A percentile compares a stretch with the other conserved stretches of the same genome.
phyloP scores from a whole-genome alignment of 2,329 filamentous ascomycete species.

The Knufia petricola region DNA sequence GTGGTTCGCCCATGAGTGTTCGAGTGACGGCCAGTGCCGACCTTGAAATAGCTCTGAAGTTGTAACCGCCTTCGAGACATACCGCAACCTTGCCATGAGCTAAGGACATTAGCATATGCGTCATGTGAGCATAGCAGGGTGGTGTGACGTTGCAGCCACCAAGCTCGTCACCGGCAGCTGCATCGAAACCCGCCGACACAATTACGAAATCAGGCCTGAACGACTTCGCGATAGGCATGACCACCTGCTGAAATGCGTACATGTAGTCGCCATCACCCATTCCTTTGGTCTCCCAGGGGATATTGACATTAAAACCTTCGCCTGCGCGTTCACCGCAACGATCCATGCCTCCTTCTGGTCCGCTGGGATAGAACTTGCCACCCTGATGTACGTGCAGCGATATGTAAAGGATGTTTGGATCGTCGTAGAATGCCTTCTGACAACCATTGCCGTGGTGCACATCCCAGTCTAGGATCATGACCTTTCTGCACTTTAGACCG shows the following conservation, averaged over 20 bases:
- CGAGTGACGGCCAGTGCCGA: constrained; percentile 85
- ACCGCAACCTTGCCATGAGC: constrained; percentile 83
- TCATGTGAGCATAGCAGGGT: constrained; percentile 93
- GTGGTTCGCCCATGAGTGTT: constrained; percentile 92
- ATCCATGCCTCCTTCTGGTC: constrained; percentile 48
- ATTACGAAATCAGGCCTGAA: constrained; percentile 93
- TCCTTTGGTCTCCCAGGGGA: constrained; percentile 57
- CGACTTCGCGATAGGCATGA: constrained; percentile 92
- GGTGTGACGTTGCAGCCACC: constrained; percentile 90
- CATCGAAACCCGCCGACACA: constrained; percentile 91
- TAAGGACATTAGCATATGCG: constrained; percentile 95
- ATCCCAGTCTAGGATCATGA: constrained; percentile 89
- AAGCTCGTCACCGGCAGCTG: constrained; percentile 83
- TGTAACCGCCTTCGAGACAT: constrained; percentile 92
- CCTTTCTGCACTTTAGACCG: constrained; percentile 70
- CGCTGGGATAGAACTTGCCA: constrained; percentile 72
- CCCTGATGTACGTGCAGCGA: constrained; percentile 83
- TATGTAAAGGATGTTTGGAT: constrained; percentile 91
- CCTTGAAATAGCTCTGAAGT: constrained; percentile 80
- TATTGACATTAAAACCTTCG: constrained; percentile 56
- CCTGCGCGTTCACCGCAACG: constrained; percentile 51
- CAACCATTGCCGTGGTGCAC: constrained; percentile 70
- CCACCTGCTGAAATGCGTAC: constrained; percentile 86
- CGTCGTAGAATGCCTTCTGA: constrained; percentile 90
- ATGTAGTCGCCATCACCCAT: constrained; percentile 98